These are phyloP conservation scores for Geotrichum phurueaensis DNA, from an alignment of 1,139 yeast genomes.

Conservation along the genomic window DNA sequence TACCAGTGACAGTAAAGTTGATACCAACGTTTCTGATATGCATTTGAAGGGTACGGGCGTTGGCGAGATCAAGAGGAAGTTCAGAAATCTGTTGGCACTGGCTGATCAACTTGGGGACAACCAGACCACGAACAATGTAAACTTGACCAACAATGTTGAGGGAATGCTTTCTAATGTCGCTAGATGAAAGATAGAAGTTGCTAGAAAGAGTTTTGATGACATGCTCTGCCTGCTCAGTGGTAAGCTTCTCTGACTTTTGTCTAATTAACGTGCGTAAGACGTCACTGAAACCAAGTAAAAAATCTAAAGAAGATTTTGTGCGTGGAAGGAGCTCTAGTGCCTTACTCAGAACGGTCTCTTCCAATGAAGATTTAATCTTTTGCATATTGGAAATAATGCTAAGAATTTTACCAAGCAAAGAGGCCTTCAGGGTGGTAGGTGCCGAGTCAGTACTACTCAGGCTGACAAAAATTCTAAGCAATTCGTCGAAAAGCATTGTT, in stretches of 20 bases:
- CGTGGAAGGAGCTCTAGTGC: conserved; percentile 10
- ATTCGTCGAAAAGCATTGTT: conserved; percentile 14
- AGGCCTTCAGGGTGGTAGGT: conserved; percentile 13
- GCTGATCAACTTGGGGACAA: conserved; percentile 30
- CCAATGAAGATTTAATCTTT: conserved; percentile 5
- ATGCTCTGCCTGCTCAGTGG: conserved; percentile 3
- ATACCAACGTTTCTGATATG: conserved; percentile 60
- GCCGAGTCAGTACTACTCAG: not conserved
- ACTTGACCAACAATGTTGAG: conserved; percentile 40
- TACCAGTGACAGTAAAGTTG: conserved; percentile 41
- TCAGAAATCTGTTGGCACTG: conserved; percentile 59
- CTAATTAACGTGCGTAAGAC: conserved; percentile 15
- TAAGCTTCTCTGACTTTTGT: conserved; percentile 1
- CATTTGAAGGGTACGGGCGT: conserved; percentile 68
- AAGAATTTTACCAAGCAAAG: conserved; percentile 21
- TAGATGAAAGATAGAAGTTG: conserved; percentile 36
- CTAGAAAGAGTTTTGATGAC: conserved; percentile 1
- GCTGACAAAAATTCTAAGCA: conserved; percentile 3
- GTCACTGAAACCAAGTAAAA: conserved; percentile 18
- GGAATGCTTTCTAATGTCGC: conserved; percentile 44
- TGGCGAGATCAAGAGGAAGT: conserved; percentile 61
- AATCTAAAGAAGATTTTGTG: conserved; percentile 13
- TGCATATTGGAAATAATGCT: conserved; percentile 16
- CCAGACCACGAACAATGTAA: conserved; percentile 29
- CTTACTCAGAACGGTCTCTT: conserved; percentile 7